Evolutionary conservation across 768 basidiomycete genomes (phyloP).

Genomic region (Collybia sordida): DNA sequence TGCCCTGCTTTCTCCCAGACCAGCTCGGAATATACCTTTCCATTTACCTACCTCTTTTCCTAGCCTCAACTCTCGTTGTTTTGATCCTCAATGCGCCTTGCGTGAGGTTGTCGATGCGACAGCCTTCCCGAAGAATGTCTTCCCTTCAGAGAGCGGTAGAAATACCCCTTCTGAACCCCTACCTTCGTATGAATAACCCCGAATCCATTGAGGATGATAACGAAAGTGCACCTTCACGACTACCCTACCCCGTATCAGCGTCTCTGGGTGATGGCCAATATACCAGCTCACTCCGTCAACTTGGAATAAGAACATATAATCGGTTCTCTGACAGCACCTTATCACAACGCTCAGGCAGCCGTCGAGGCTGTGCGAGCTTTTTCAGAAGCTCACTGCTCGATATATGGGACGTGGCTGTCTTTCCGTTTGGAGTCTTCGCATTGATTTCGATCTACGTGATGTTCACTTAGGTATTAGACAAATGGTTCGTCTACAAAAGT

Average conservation of each 20-base stretch:
- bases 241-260: conserved; percentile 17
- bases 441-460: conserved; percentile 36
- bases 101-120: conserved; percentile 4
- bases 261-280: conserved; percentile 3
- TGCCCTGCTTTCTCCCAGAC: conserved; percentile 80
- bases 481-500: no score
- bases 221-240: not conserved
- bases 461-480: conserved; percentile 5
- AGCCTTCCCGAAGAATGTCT: conserved; percentile 8
- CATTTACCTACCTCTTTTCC: conserved; percentile 66
- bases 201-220: conserved; percentile 1
- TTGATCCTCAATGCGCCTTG: conserved; percentile 24
- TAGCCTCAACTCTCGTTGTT: conserved; percentile 57
- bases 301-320: not conserved
- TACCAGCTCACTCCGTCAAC: conserved; percentile 7
- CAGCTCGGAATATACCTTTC: conserved; percentile 77
- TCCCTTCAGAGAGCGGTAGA: not conserved
- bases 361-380: conserved; percentile 13
- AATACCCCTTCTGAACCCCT: no score
- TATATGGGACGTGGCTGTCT: conserved; percentile 39
- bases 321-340: conserved; percentile 4
- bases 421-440: conserved; percentile 41
- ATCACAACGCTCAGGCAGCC: conserved; percentile 5
- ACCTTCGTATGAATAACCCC: no score
- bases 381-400: conserved; percentile 34